A percentile compares a stretch with the other conserved stretches of the same genome.
These are phyloP conservation scores for Aspergillus neotritici DNA, from an alignment of 2,329 filamentous ascomycete genomes.

Conservation along the genomic window DNA sequence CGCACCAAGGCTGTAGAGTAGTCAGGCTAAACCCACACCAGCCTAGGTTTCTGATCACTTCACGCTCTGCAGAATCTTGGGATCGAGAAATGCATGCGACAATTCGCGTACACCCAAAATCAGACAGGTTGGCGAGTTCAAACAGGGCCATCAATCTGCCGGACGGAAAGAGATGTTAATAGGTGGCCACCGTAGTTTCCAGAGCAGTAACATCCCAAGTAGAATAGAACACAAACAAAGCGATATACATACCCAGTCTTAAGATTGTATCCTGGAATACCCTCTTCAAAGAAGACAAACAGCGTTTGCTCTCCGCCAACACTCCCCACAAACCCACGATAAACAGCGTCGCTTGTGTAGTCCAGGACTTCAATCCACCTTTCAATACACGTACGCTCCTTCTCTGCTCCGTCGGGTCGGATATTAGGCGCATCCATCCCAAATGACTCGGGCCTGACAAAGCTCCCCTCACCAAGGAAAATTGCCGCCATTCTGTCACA, in stretches of 20 bases:
- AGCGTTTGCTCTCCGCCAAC: conserved; percentile 65
- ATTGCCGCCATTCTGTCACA: conserved; percentile 89
- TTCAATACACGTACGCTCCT: conserved; percentile 22
- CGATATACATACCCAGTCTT: conserved; percentile 70
- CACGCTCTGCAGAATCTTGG: conserved; percentile 56
- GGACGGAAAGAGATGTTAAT: background rate
- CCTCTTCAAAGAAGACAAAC: conserved; percentile 81
- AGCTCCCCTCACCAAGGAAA: conserved; percentile 93
- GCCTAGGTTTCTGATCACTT: conserved; percentile 71
- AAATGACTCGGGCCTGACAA: conserved; percentile 72
- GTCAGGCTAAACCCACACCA: conserved; percentile 89
- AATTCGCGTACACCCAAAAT: conserved; percentile 68
- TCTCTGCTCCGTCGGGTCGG: conserved; percentile 26
- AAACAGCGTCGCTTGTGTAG: conserved; percentile 75
- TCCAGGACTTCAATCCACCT: conserved; percentile 51
- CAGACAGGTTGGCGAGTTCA: conserved; percentile 70
- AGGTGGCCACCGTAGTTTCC: background rate
- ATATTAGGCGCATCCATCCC: conserved; percentile 65
- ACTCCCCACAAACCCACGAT: conserved; percentile 77
- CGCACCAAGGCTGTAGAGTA: conserved; percentile 68
- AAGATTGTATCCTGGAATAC: conserved; percentile 66
- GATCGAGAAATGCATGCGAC: conserved; percentile 75
- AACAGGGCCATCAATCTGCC: conserved; percentile 78
- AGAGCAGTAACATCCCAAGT: background rate
- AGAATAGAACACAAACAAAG: background rate